phyloP scores from a whole-genome alignment of 176 grass and related monocot genomes.

The Triticum timopheevii region DNA sequence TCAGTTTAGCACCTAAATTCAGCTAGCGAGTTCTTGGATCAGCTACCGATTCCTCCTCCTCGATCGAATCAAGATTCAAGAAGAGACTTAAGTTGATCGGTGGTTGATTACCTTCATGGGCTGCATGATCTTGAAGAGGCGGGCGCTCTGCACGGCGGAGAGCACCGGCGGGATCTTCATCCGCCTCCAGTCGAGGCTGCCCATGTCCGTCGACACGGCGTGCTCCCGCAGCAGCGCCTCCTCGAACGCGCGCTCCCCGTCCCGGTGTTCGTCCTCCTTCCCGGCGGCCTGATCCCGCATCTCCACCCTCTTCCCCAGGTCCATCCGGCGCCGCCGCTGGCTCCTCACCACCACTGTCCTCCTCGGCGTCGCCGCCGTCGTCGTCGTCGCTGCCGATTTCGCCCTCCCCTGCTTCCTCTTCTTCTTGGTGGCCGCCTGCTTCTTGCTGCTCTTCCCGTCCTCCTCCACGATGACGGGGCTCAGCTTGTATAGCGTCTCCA shows the following conservation, averaged over 20 bases:
- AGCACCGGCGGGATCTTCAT: conserved; percentile 93
- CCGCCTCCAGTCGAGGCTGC: conserved; percentile 78
- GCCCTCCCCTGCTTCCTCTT: not conserved
- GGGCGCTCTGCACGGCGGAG: conserved; percentile 47
- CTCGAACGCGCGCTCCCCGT: conserved; percentile 50
- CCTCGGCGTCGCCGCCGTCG: not conserved
- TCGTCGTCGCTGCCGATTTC: not conserved
- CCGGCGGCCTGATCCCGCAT: conserved; percentile 27
- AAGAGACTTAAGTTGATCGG: not conserved
- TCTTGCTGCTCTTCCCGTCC: not conserved
- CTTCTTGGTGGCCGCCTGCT: not conserved
- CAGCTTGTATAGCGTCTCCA: conserved; percentile 91
- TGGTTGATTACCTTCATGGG: conserved; percentile 57
- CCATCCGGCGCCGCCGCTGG: conserved; percentile 45
- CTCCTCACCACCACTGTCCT: conserved; percentile 34
- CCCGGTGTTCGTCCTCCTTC: not conserved
- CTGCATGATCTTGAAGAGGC: conserved; percentile 85
- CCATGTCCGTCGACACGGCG: conserved; percentile 61
- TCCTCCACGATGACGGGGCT: conserved; percentile 63
- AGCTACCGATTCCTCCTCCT: not conserved
- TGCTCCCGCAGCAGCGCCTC: conserved; percentile 61
- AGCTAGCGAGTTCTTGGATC: not conserved
- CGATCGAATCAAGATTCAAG: not conserved
- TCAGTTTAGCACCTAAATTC: not conserved
- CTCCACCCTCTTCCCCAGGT: conserved; percentile 56